A percentile compares a stretch with the other conserved stretches of the same genome.
These are phyloP conservation scores for Iris pallida DNA, from an alignment of 116 monocot species.

Conservation along the genomic window DNA sequence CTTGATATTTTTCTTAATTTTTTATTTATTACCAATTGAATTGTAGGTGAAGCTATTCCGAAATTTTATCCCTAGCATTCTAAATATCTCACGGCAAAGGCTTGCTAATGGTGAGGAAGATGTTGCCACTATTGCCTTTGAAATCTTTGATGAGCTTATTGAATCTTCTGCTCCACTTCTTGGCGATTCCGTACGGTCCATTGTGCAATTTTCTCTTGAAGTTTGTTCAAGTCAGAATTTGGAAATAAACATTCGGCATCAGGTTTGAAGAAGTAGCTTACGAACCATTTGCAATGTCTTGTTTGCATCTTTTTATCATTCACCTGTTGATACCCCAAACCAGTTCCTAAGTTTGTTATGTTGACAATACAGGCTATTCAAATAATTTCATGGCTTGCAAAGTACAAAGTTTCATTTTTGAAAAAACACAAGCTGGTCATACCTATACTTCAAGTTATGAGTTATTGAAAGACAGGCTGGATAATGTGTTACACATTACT, in stretches of 20 bases:
- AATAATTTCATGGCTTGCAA: no score
- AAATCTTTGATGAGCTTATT: constrained; percentile 95
- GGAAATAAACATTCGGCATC: constrained; percentile 77
- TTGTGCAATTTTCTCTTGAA: constrained; percentile 96
- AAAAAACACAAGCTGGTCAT: constrained; percentile 83
- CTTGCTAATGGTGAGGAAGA: constrained; percentile 93
- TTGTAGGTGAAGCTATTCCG: constrained; percentile 84
- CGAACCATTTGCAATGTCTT: constrained; percentile 76
- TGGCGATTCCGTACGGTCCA: constrained; percentile 82
- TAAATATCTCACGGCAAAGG: constrained; percentile 86
- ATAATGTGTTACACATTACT: no score
- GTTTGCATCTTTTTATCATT: no score
- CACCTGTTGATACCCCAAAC: no score
- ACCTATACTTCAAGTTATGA: constrained; percentile 85
- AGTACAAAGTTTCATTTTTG: no score
- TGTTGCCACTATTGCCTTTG: constrained; percentile 76
- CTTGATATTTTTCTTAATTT: no score
- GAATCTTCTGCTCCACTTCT: constrained; percentile 97
- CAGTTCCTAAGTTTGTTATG: no score
- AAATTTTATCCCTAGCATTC: constrained; percentile 86
- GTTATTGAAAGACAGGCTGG: no score
- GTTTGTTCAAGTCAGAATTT: constrained; percentile 81
- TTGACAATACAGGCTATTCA: no score
- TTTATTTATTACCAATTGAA: no score
- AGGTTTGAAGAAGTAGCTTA: constrained; percentile 98